phyloP scores from a whole-genome alignment of 2,329 filamentous ascomycete species.

The Aspergillus fumigatus region DNA sequence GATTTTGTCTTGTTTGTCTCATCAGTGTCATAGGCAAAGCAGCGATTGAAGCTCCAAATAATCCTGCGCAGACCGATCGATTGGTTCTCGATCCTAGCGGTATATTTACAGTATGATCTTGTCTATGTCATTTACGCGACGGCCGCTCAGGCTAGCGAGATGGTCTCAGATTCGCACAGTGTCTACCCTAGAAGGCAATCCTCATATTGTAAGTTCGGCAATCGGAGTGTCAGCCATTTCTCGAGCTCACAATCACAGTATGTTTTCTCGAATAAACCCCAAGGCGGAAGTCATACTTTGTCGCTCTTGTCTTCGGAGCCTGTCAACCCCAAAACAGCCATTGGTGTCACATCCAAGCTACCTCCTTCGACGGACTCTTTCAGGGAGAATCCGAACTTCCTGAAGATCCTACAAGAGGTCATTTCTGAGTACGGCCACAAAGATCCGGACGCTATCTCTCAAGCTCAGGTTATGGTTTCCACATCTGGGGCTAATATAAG shows the following conservation, averaged over 20 bases:
- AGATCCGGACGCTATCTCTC: conserved; percentile 54
- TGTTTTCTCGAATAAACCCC: conserved; percentile 42
- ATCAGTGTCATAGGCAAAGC: conserved; percentile 10
- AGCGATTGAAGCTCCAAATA: not conserved
- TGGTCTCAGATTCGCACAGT: conserved; percentile 27
- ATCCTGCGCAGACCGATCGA: not conserved
- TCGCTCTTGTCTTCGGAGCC: conserved; percentile 55
- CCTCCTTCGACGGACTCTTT: conserved; percentile 55
- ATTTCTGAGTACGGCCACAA: conserved; percentile 50
- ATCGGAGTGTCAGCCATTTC: not conserved
- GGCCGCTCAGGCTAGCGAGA: conserved; percentile 12
- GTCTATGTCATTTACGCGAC: conserved; percentile 15
- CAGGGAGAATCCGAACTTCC: conserved; percentile 53
- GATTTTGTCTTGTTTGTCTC: conserved; percentile 28
- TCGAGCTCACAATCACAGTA: conserved; percentile 38
- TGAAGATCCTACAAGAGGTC: conserved; percentile 53
- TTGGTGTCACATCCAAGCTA: conserved; percentile 51
- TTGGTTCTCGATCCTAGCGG: not conserved
- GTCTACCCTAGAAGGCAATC: conserved; percentile 35
- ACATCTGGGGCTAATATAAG: conserved; percentile 53
- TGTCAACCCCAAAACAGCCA: conserved; percentile 49
- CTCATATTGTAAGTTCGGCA: conserved; percentile 35
- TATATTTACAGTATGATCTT: conserved; percentile 21
- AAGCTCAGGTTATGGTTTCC: conserved; percentile 58
- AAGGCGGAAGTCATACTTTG: conserved; percentile 43